Evolutionary conservation across 768 basidiomycete genomes (phyloP), one percentile per base, ranked within the genome.

Genomic region (Sarcodon sp.): DNA sequence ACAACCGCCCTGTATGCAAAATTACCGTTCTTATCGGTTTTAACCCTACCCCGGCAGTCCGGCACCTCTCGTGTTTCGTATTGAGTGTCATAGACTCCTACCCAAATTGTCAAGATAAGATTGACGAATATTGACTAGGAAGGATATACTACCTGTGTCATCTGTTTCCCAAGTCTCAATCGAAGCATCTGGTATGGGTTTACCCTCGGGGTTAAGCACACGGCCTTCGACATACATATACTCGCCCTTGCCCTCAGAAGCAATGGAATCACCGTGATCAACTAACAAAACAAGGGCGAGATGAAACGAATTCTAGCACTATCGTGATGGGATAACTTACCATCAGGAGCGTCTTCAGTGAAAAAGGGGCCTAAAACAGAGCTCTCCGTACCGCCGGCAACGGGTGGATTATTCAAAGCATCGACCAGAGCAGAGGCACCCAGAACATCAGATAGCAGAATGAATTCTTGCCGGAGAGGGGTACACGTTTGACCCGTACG

Each of bases 81-180:
- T 66, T 87, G 67, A 1, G 64, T 67, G 33, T 71, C 69, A 49
- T 71, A 73, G 47, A 51, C 59, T 9, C 58, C 57, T 60, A 37
- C 15, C 12, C 11, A 43, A 13, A 15, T 11, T n/a, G 35, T 33
- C n/a, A 10, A 34, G 13, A 35, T 34, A 1, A 27, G 4, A 35
- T 15, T 18, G 33, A 41, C 38, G 34, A n/a, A 10, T 11, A n/a
- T 15, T 35, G 10, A 21, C 13, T 18, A 18, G 35, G 12, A 16
- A 37, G n/a, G 35, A 18, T n/a, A n/a, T n/a, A 27, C 16, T 56
- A 56, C 83, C 83, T 45, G 70, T 50, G 0, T 69, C 69, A 55
- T 90, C 87, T 7, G 85, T 79, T 61, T 87, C 84, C 85, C 84
- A 88, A n/a, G 85, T 88, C 46, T 88, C 83, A 50, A 89, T 83